Percentiles rank a stretch among this genome's conserved stretches.
These are phyloP conservation scores for Albizia julibrissin DNA, from an alignment of 306 rosid genomes.

Conservation along the genomic window DNA sequence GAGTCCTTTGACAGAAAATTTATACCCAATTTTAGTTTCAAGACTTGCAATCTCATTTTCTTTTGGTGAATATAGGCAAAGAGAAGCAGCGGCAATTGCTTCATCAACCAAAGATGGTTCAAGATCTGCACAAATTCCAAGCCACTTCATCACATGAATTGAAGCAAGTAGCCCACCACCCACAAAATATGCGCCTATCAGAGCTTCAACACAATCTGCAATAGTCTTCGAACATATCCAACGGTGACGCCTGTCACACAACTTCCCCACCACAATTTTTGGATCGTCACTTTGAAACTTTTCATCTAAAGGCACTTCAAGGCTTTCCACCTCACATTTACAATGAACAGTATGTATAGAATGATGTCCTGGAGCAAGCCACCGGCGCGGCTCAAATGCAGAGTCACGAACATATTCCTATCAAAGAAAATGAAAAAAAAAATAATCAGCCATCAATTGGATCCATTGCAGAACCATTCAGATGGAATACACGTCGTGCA, in stretches of 20 bases:
- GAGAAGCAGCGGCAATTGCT: constrained; percentile 69
- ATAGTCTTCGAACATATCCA: constrained; percentile 91
- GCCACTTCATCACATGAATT: constrained; percentile 84
- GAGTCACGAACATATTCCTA: constrained; percentile 82
- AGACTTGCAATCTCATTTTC: constrained; percentile 56
- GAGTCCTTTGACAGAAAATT: constrained; percentile 82
- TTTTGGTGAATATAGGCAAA: constrained; percentile 54
- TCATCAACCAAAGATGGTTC: constrained; percentile 67
- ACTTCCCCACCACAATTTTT: constrained; percentile 71
- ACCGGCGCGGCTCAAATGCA: constrained; percentile 95
- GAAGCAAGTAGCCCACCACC: constrained; percentile 81
- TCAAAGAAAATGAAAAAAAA: constrained; percentile 35
- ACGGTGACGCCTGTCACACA: constrained; percentile 86
- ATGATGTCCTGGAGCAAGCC: constrained; percentile 92
- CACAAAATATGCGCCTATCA: constrained; percentile 85
- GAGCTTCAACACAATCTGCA: constrained; percentile 94
- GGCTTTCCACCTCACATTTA: constrained; percentile 77
- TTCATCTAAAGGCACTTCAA: constrained; percentile 72
- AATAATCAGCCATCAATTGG: constrained; percentile 6
- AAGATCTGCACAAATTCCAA: constrained; percentile 68
- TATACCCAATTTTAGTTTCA: constrained; percentile 70
- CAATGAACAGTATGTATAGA: constrained; percentile 59
- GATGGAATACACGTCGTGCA: background rate
- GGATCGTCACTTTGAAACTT: constrained; percentile 77
- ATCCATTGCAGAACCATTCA: background rate